phyloP scores from a whole-genome alignment of 208 protist species.

The Wallacemonas sp. region DNA sequence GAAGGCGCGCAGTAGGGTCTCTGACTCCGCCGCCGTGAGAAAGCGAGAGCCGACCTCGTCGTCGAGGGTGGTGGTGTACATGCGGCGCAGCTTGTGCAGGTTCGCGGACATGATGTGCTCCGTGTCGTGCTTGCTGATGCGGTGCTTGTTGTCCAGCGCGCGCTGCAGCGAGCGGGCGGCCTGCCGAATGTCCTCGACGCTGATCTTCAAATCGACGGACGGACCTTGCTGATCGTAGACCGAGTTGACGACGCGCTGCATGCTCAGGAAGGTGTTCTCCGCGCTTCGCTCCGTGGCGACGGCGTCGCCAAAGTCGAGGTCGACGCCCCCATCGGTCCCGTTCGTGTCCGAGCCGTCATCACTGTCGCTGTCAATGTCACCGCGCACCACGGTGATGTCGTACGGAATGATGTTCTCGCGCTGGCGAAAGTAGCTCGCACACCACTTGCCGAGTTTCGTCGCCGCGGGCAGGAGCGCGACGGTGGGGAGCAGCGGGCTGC shows the following conservation, averaged over 20 bases:
- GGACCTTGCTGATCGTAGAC: conserved; percentile 85
- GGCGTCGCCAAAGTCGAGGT: conserved; percentile 65
- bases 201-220: conserved; percentile 73
- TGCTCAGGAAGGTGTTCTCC: conserved; percentile 68
- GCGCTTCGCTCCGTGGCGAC: conserved; percentile 81
- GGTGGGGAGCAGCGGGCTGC: conserved; percentile 15
- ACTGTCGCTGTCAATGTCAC: conserved; percentile 53
- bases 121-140: conserved; percentile 74
- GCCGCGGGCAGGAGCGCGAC: conserved; percentile 35
- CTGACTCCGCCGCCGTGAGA: conserved; percentile 42
- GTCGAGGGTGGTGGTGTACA: conserved; percentile 60
- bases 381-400: not conserved
- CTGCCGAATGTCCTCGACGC: conserved; percentile 59
- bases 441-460: conserved; percentile 49
- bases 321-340: conserved; percentile 16
- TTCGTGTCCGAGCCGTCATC: conserved; percentile 20
- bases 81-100: conserved; percentile 66
- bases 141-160: conserved; percentile 44
- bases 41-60: conserved; percentile 36
- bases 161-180: conserved; percentile 56
- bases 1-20: conserved; percentile 63
- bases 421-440: conserved; percentile 42
- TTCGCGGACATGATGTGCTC: conserved; percentile 70
- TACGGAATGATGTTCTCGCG: conserved; percentile 28
- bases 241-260: conserved; percentile 76